These are phyloP conservation scores for Jasminum sambac DNA, from an alignment of 257 asterid genomes.

Conservation along the genomic window DNA sequence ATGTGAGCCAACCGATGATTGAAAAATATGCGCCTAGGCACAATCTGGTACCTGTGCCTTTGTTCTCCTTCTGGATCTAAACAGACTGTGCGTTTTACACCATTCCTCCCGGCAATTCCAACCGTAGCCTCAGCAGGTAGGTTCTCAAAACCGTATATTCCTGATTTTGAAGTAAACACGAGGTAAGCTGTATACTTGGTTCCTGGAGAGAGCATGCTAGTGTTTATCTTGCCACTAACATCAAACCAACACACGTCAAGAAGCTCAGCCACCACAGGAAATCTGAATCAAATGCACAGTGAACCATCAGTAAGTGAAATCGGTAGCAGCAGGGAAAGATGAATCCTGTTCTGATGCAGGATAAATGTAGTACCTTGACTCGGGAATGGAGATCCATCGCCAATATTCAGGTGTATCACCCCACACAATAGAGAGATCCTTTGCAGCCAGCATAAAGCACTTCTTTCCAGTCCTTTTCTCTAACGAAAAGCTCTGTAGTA, in stretches of 20 bases:
- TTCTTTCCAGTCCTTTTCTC: conserved; percentile 74
- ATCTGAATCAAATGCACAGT: conserved; percentile 35
- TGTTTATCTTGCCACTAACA: conserved; percentile 44
- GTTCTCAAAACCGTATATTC: conserved; percentile 43
- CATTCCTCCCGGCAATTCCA: conserved; percentile 36
- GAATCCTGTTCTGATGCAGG: not conserved
- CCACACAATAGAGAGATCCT: conserved; percentile 63
- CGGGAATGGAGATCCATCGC: conserved; percentile 52
- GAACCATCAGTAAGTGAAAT: conserved; percentile 18
- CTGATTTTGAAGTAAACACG: conserved; percentile 41
- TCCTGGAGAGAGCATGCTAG: conserved; percentile 48
- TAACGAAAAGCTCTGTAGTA: conserved; percentile 62
- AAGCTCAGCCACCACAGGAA: conserved; percentile 69
- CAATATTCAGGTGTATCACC: conserved; percentile 64
- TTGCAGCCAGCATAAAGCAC: conserved; percentile 72
- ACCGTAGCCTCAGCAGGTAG: conserved; percentile 45
- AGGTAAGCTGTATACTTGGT: conserved; percentile 75
- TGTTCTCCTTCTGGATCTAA: conserved; percentile 50
- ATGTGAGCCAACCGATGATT: conserved; percentile 20
- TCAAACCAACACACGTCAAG: conserved; percentile 77
- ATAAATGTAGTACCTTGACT: conserved; percentile 57
- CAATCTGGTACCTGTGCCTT: conserved; percentile 27
- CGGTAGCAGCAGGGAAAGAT: not conserved
- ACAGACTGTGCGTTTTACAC: conserved; percentile 31
- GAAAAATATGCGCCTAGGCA: conserved; percentile 27